These are phyloP conservation scores for Geotrichum candidum DNA, from an alignment of 1,139 yeast species.

Conservation along the genomic window DNA sequence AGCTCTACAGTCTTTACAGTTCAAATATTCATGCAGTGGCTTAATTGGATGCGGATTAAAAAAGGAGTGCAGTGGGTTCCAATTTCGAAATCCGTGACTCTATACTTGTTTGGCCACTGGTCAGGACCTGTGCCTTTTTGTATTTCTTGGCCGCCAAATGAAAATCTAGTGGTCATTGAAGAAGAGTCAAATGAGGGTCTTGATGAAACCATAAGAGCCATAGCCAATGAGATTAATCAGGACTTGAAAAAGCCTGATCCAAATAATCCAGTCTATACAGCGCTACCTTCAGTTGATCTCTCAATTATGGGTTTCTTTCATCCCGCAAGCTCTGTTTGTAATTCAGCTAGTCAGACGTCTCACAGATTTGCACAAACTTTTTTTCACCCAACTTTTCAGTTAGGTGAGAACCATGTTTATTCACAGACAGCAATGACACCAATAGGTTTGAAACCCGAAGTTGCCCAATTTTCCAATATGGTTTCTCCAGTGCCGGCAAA, in stretches of 20 bases:
- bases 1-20: not conserved
- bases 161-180: not conserved
- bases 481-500: too few species aligned
- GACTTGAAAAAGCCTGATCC: not conserved
- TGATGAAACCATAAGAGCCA: not conserved
- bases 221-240: not conserved
- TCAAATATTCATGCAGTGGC: not conserved
- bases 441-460: too few species aligned
- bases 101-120: not conserved
- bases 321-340: not conserved
- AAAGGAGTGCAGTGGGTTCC: not conserved
- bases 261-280: not conserved
- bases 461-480: too few species aligned
- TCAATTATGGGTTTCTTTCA: too few species aligned
- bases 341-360: too few species aligned
- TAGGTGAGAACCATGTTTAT: too few species aligned
- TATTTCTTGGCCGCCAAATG: not conserved
- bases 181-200: not conserved
- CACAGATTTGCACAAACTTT: too few species aligned
- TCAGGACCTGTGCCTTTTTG: not conserved
- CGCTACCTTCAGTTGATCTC: not conserved
- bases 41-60: not conserved
- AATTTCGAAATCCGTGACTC: not conserved
- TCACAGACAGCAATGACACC: too few species aligned
- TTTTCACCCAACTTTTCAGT: too few species aligned